These are phyloP conservation scores for Suillus ampliporus DNA, from an alignment of 768 basidiomycete species.

Conservation along the genomic window DNA sequence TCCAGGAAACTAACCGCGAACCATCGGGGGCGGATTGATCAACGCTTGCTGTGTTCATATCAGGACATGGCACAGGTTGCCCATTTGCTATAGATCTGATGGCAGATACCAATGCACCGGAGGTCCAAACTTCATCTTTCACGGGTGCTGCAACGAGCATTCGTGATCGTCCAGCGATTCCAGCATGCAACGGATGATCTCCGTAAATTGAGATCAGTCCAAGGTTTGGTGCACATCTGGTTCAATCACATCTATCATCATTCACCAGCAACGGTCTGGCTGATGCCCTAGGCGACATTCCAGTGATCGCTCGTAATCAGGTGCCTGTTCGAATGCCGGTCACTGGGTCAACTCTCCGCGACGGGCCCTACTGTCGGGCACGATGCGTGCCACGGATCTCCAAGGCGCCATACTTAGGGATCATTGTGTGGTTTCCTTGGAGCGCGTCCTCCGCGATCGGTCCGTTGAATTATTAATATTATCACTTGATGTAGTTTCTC, in stretches of 20 bases:
- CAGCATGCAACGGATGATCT: neutral
- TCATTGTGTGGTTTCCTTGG: neutral
- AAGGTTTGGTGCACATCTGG: neutral
- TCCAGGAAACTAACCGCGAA: neutral
- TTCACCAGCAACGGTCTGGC: too few species aligned
- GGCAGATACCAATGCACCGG: neutral
- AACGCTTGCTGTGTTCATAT: neutral
- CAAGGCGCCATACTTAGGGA: neutral
- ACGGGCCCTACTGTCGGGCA: neutral
- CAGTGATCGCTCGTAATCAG: neutral
- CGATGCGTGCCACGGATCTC: neutral
- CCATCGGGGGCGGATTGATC: neutral
- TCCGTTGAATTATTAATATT: neutral
- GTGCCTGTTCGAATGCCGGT: neutral
- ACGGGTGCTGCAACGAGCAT: neutral
- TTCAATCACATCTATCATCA: neutral
- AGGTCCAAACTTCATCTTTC: neutral
- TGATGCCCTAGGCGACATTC: neutral
- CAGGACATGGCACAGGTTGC: neutral
- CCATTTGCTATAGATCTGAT: neutral
- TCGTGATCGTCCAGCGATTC: neutral
- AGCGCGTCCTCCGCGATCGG: neutral
- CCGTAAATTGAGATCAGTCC: neutral
- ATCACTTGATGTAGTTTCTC: neutral
- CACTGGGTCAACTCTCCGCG: neutral